These are phyloP conservation scores for Coix lacrymajobi DNA, from an alignment of 176 grass and related monocot species.

Conservation along the genomic window DNA sequence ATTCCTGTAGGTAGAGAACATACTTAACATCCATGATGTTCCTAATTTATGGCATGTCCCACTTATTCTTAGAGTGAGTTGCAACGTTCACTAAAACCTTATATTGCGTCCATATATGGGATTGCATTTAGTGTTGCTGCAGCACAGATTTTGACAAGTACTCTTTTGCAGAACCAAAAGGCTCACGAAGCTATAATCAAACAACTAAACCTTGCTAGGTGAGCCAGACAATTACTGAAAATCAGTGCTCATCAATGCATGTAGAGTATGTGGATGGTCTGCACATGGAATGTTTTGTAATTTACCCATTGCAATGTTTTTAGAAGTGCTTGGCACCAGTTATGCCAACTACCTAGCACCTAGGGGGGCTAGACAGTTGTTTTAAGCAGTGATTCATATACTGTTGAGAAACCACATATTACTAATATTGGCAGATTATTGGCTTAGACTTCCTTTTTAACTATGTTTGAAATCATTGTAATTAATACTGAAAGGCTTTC, in stretches of 20 bases:
- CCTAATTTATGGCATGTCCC: conserved; percentile 99
- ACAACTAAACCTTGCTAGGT: conserved; percentile 72
- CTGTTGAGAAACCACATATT: conserved; percentile 1
- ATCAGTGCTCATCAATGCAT: neutral
- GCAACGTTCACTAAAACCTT: conserved; percentile 9
- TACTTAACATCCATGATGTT: conserved; percentile 94
- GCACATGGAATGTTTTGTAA: neutral
- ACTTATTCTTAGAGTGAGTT: conserved; percentile 89
- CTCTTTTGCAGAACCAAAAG: conserved; percentile 86
- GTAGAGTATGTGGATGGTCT: neutral
- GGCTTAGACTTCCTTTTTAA: neutral
- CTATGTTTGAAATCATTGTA: neutral
- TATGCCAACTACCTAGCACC: neutral
- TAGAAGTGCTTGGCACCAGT: neutral
- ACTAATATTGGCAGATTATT: neutral
- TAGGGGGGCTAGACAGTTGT: neutral
- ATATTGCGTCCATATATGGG: neutral
- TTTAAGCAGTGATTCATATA: neutral
- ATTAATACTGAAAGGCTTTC: conserved; percentile 19
- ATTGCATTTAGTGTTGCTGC: neutral
- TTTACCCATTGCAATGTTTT: neutral
- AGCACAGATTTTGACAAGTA: neutral
- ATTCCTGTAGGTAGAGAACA: conserved; percentile 74
- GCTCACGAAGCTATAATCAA: conserved; percentile 91
- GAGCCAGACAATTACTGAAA: conserved; percentile 33